Percentiles rank a stretch among this genome's conserved stretches.
Conservation (phyloP, 169 alveolate genomes). For the Cryptosporidium xiaoi region DNA sequence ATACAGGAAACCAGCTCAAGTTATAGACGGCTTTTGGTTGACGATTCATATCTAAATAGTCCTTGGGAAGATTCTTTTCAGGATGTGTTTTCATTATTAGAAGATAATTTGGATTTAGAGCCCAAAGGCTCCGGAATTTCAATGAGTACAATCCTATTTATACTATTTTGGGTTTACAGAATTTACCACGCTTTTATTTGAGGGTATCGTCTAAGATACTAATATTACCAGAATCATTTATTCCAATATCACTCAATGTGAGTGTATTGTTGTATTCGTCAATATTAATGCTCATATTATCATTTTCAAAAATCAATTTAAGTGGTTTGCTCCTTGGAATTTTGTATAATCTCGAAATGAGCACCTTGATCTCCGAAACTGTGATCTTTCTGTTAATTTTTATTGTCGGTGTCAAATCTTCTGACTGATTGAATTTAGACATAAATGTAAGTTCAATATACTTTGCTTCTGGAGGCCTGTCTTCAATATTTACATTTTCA, state of each 20-base stretch:
- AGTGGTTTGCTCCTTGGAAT: constrained; percentile 27
- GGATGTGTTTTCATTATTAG: constrained; percentile 10
- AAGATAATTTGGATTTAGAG: constrained; percentile 69
- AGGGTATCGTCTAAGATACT: constrained; percentile 14
- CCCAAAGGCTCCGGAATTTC: constrained; percentile 17
- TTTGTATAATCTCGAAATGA: constrained; percentile 42
- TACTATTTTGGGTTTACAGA: constrained; percentile 44
- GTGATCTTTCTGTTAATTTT: constrained; percentile 45
- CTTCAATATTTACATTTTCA: neutral
- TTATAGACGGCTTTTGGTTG: constrained; percentile 20
- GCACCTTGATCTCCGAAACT: constrained; percentile 20
- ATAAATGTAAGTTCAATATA: constrained; percentile 25
- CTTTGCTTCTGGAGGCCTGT: neutral
- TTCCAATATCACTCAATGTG: constrained; percentile 54
- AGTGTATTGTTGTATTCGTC: constrained; percentile 32
- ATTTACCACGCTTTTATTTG: constrained; percentile 18
- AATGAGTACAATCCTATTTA: constrained; percentile 28
- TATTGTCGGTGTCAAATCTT: constrained; percentile 7
- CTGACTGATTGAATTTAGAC: constrained; percentile 10
- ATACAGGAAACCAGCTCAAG: constrained; percentile 23
- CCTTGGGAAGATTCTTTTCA: constrained; percentile 35
- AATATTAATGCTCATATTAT: constrained; percentile 8
- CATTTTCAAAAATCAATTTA: constrained; percentile 15
- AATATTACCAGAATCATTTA: constrained; percentile 27
- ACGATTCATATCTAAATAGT: constrained; percentile 14